Conservation (phyloP, 352 stramenopile species). For the Phytophthora fragariaefolia region DNA sequence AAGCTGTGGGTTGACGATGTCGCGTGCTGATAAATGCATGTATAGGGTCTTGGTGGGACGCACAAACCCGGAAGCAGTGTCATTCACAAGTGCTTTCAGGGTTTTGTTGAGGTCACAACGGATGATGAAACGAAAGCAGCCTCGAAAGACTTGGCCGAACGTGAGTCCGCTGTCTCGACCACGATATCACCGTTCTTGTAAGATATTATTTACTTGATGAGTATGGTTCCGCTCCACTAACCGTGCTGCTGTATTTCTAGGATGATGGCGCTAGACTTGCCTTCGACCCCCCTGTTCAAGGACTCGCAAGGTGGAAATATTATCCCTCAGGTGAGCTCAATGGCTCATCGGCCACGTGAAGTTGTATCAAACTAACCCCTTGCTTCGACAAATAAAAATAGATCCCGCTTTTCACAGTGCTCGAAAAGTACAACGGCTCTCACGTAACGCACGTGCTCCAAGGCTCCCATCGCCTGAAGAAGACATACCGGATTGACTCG, state of each 20-base stretch:
- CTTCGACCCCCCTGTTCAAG: conserved; percentile 98
- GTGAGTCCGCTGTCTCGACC: conserved; percentile 41
- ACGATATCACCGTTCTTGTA: conserved; percentile 78
- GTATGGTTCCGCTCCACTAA: too few relatives aligned
- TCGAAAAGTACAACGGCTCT: conserved; percentile 97
- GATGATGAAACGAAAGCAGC: conserved; percentile 60
- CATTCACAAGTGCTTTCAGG: conserved; percentile 97
- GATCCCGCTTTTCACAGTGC: conserved; percentile 96
- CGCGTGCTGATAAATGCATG: neutral
- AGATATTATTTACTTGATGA: too few relatives aligned
- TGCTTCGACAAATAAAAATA: conserved; percentile 41
- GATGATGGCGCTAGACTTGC: conserved; percentile 97
- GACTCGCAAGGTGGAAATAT: conserved; percentile 97
- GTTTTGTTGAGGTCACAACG: conserved; percentile 93
- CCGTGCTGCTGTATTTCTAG: conserved; percentile 49
- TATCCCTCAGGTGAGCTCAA: conserved; percentile 89
- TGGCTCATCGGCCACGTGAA: neutral
- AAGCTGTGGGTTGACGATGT: neutral
- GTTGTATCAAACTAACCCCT: neutral
- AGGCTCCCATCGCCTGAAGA: conserved; percentile 84
- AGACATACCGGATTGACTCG: conserved; percentile 93
- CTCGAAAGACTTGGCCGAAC: conserved; percentile 39
- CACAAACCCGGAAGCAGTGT: conserved; percentile 91
- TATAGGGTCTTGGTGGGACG: conserved; percentile 80
- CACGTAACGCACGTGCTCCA: conserved; percentile 83